phyloP scores from a whole-genome alignment of 164 flowering plant species.

The Liquidambar formosana region DNA sequence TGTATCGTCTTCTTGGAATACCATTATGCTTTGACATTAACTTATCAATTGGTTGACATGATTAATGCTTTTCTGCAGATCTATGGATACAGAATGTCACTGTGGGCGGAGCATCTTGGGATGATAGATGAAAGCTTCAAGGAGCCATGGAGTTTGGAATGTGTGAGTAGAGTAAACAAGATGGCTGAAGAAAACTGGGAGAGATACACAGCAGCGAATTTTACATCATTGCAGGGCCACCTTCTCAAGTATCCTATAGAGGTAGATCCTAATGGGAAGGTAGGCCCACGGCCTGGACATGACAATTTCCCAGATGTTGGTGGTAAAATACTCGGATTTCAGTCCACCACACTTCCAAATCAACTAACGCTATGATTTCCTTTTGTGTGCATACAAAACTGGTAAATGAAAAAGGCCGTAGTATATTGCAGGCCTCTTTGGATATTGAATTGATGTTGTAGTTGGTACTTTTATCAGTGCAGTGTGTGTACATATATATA shows the following conservation, averaged over 20 bases:
- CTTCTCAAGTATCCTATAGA: conserved; percentile 74
- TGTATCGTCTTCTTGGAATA: neutral
- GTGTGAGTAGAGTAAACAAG: conserved; percentile 60
- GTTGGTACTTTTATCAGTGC: too few species aligned
- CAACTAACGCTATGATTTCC: conserved; percentile 52
- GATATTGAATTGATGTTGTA: too few species aligned
- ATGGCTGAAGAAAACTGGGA: conserved; percentile 77
- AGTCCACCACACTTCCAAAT: conserved; percentile 57
- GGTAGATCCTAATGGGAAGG: conserved; percentile 65
- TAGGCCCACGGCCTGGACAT: conserved; percentile 47
- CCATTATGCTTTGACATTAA: neutral
- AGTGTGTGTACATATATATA: too few species aligned
- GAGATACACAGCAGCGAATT: conserved; percentile 37
- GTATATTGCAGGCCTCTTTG: too few species aligned
- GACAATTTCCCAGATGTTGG: conserved; percentile 81
- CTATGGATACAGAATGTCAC: conserved; percentile 83
- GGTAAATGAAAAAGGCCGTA: neutral
- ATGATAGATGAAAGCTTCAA: conserved; percentile 28
- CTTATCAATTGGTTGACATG: neutral
- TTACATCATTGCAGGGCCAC: conserved; percentile 58
- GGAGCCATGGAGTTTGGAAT: conserved; percentile 62
- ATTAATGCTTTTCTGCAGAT: conserved; percentile 46
- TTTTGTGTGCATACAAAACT: neutral
- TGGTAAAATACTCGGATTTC: conserved; percentile 65
- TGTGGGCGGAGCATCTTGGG: conserved; percentile 90